Base-by-base conservation (phyloP, 2,329 filamentous ascomycete species). In the Cercospora beticola region DNA sequence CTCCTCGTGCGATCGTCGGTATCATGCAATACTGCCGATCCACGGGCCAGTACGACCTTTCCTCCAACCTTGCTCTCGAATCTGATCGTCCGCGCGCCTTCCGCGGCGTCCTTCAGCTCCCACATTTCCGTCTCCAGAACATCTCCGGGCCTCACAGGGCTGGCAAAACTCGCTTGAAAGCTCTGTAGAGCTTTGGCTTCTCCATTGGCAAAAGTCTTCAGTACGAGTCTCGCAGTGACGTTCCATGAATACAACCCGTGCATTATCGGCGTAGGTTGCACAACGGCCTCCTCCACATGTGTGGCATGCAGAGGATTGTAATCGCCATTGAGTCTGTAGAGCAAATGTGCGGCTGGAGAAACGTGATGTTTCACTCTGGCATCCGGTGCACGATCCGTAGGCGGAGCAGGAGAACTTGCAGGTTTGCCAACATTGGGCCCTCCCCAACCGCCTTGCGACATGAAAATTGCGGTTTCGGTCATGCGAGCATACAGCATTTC, bases 291-390 rank as follows among this genome's bases (percentile, higher is more conserved):
- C 81, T 93, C 14, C 18, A 68, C 92, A n/a, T 92, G 92, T n/a
- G 91, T 92, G 4, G 92, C 92, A 78, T 97, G 93, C 40, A 97
- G 88, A 40, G 93, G 93, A 83, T 97, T 97, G 82, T 97, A 97
- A 83, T 97, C 93, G 73, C 93, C 93, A 76, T 97, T 97, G 63
- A 97, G 86, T 81, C 86, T 87, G 81, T 95, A 95, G 65, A 95
- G 83, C n/a, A 68, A 83, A 72, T 92, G 86, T 10, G 92, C 88
- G 4, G 91, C 91, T 82, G 93, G 88, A 65, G 83, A 54, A 21
- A 70, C 57, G 14, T 46, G 31, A 28, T 69, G 68, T 40, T 2
- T 40, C 12, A 23, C 23, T n/a, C 31, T 18, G 21, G 33, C 30
- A 12, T 61, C 58, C 23, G 58, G 31, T 6, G n/a, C 31, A 40